These are phyloP conservation scores for Tricholoma sp. DNA, from an alignment of 768 basidiomycete species.

Conservation along the genomic window DNA sequence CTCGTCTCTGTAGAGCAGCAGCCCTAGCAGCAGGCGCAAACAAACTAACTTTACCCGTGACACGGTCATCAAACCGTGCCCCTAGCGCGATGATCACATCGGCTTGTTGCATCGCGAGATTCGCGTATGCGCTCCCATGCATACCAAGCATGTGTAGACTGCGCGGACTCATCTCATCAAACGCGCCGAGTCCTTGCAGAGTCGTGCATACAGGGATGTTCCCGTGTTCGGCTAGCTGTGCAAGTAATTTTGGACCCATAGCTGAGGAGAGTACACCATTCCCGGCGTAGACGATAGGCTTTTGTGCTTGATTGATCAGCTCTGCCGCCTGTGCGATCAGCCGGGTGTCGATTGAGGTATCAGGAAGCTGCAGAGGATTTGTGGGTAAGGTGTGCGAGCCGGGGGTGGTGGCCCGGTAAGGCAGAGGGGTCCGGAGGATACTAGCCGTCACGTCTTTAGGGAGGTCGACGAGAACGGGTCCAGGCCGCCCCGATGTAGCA, in stretches of 20 bases:
- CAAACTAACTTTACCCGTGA: conserved; percentile 82
- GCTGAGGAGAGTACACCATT: conserved; percentile 83
- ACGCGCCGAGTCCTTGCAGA: conserved; percentile 91
- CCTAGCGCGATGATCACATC: conserved; percentile 98
- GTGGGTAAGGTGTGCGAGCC: conserved; percentile 68
- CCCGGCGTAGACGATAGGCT: conserved; percentile 91
- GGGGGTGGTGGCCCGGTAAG: conserved; percentile 82
- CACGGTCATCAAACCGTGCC: conserved; percentile 95
- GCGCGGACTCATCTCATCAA: conserved; percentile 83
- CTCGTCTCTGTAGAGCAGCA: conserved; percentile 80
- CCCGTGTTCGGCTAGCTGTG: conserved; percentile 71
- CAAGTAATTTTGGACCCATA: conserved; percentile 77
- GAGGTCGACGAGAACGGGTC: conserved; percentile 95
- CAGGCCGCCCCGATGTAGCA: conserved; percentile 93
- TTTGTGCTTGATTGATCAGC: conserved; percentile 88
- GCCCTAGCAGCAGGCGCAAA: conserved; percentile 90
- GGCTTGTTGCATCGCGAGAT: conserved; percentile 95
- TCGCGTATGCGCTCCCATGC: conserved; percentile 98
- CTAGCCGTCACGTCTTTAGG: conserved; percentile 99
- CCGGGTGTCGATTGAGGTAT: conserved; percentile 55
- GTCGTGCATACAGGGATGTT: conserved; percentile 98
- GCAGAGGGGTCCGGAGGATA: conserved; percentile 79
- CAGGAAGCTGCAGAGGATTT: conserved; percentile 60
- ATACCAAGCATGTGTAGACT: conserved; percentile 98
- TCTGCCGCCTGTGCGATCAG: conserved; percentile 80